Evolutionary conservation across 345 rosid species (phyloP).

Genomic region (Eucalyptus rudis): DNA sequence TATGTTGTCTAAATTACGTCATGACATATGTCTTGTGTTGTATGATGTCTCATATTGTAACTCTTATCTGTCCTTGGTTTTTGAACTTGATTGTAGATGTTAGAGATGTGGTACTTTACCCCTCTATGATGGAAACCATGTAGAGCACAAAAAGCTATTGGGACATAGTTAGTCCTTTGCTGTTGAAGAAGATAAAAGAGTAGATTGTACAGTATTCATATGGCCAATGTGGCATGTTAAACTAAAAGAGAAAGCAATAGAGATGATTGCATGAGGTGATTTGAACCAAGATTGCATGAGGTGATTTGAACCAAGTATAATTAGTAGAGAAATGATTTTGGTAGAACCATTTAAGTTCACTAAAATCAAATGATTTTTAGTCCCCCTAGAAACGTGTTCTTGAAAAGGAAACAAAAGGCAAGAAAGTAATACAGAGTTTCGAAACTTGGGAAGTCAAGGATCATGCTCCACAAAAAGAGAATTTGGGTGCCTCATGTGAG

Average conservation of each 20-base stretch:
- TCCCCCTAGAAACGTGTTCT: conserved; percentile 90
- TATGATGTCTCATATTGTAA: not conserved
- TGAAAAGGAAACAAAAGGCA: conserved; percentile 2
- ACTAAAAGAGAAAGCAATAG: not conserved
- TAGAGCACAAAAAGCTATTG: not conserved
- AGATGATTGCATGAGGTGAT: not conserved
- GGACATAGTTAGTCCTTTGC: not conserved
- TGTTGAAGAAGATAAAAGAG: not conserved
- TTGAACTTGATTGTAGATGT: not conserved
- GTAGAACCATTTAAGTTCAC: conserved; percentile 37
- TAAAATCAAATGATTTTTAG: conserved; percentile 90
- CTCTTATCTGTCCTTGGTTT: not conserved
- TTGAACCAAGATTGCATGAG: not conserved
- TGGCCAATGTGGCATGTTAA: not conserved
- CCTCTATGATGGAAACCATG: not conserved
- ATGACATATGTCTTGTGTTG: not conserved
- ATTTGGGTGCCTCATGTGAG: not conserved
- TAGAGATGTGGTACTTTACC: not conserved
- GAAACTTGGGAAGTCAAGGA: not conserved
- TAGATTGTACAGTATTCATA: too few relatives aligned
- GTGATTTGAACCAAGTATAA: not conserved
- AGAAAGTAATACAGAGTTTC: not conserved
- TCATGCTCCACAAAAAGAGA: not conserved
- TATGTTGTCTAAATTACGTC: not conserved
- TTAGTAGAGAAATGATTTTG: not conserved